Evolutionary conservation across 2,329 filamentous ascomycete genomes (phyloP).

Genomic region (Hypoxylon rubiginosum): DNA sequence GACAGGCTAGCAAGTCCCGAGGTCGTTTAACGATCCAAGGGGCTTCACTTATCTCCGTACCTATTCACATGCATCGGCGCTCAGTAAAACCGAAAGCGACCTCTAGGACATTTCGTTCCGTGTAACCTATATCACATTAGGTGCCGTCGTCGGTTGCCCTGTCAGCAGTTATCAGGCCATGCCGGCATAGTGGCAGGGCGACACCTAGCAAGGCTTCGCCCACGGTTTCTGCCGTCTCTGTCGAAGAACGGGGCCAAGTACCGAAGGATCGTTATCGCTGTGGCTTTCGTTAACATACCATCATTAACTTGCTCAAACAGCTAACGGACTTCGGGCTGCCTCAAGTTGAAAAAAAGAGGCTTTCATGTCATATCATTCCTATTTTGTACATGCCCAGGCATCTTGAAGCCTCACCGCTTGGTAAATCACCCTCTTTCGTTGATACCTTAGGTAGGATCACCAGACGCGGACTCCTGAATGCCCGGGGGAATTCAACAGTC

Average conservation of each 20-base stretch:
- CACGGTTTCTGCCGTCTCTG: slow-evolving; percentile 16
- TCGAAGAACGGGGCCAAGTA: slow-evolving; percentile 21
- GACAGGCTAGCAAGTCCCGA: slow-evolving; percentile 3
- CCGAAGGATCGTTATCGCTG: slow-evolving; percentile 24
- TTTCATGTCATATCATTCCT: slow-evolving; percentile 18
- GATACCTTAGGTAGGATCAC: slow-evolving; percentile 18
- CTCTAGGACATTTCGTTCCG: slow-evolving; percentile 21
- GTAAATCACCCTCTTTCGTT: not conserved
- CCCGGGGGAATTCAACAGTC: not conserved
- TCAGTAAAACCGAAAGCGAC: not conserved
- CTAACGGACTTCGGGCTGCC: slow-evolving; percentile 4
- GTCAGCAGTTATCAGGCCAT: slow-evolving; percentile 29
- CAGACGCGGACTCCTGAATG: not conserved
- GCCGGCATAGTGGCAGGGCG: slow-evolving; percentile 20
- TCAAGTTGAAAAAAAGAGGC: not conserved
- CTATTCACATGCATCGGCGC: slow-evolving; percentile 11
- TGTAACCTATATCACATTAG: slow-evolving; percentile 18
- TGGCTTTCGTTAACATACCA: slow-evolving; percentile 3
- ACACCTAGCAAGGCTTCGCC: not conserved
- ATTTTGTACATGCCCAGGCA: not conserved
- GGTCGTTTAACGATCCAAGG: slow-evolving; percentile 9
- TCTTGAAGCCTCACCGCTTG: slow-evolving; percentile 33
- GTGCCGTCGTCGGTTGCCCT: slow-evolving; percentile 8
- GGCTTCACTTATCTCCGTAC: slow-evolving; percentile 1
- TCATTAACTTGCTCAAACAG: slow-evolving; percentile 6